Evolutionary conservation across 1,284 basidiomycete genomes (phyloP), one percentile per base, ranked within the genome.

Genomic region (Boletus semigastroideus): DNA sequence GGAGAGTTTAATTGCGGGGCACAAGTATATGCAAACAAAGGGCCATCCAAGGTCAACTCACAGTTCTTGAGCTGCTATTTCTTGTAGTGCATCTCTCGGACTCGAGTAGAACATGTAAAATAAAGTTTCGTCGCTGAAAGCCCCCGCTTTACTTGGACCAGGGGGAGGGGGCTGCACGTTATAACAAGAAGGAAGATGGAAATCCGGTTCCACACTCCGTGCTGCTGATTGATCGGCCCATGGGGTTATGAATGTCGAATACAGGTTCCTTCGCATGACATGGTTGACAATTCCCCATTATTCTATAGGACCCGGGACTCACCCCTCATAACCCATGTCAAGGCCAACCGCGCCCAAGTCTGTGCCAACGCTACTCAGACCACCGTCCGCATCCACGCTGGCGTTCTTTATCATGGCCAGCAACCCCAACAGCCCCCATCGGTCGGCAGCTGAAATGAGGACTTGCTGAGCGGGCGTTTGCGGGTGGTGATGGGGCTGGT

Each of bases 51-150:
- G 48, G 33, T 20, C n/a, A 7, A 83, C 90, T 69, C 72, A 95
- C 88, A 99, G 78, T 78, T 98, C 96, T 69, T 93, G 90, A 40
- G 94, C 94, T 13, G 96, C 96, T 44, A 95, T 84, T 73, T 98
- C 94, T 71, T 99, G 96, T 57, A 98, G 76, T 30, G 90, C 85
- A 73, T 99, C 96, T 64, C 93, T 78, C 51, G 96, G 94, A 70
- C 86, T 88, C 54, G 92, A 88, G 75, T 99, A 99, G 78, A 99
- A 99, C 84, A 98, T 96, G 80, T 94, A 98, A 75, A 99, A 98
- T 36, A 99, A 74, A 27, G 96, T 98, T 75, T 99, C 96, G 72
- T 99, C 96, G 66, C 89, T 90, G 71, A 99, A 98, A 57, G 88
- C 87, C 10, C 81, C 79, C 30, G 92, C 88, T 75, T 98, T 99